Conservation (phyloP, 2,329 filamentous ascomycete genomes). For the Aspergillus jensenii region DNA sequence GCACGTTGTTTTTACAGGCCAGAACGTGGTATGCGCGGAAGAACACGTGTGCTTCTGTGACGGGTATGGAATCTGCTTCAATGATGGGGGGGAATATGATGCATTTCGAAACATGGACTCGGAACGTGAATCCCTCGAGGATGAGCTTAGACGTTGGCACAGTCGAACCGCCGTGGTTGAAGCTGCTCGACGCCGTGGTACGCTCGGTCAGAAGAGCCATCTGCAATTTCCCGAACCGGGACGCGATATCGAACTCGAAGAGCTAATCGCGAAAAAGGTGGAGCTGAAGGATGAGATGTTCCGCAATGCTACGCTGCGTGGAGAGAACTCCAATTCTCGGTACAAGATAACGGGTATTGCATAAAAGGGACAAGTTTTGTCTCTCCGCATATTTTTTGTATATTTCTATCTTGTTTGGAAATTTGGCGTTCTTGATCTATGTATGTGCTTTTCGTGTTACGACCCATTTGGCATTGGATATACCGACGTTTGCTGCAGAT, state of each 20-base stretch:
- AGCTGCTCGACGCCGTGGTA: slow-evolving; percentile 23
- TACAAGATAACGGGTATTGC: slow-evolving; percentile 37
- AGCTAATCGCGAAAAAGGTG: slow-evolving; percentile 46
- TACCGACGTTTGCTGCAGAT: background rate
- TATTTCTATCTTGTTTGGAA: slow-evolving; percentile 3
- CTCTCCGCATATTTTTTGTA: background rate
- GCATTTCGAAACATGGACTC: slow-evolving; percentile 50
- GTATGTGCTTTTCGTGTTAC: background rate
- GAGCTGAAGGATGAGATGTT: slow-evolving; percentile 43
- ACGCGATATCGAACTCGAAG: slow-evolving; percentile 44
- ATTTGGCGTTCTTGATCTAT: background rate
- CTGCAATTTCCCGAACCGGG: slow-evolving; percentile 41
- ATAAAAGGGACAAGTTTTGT: slow-evolving; percentile 58
- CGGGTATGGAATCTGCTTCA: slow-evolving; percentile 63
- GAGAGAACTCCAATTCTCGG: slow-evolving; percentile 51
- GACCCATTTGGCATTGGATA: background rate
- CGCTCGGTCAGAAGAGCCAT: slow-evolving; percentile 24
- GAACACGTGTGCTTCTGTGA: slow-evolving; percentile 64
- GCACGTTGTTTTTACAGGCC: slow-evolving; percentile 61
- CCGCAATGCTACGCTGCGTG: slow-evolving; percentile 49
- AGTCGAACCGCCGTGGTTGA: slow-evolving; percentile 39
- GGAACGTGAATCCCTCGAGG: slow-evolving; percentile 39
- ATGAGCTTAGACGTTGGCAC: slow-evolving; percentile 39
- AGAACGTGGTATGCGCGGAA: slow-evolving; percentile 44
- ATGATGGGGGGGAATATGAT: slow-evolving; percentile 49